These are phyloP conservation scores for Fraxinus cuspidata DNA, from an alignment of 257 asterid species.

Conservation along the genomic window DNA sequence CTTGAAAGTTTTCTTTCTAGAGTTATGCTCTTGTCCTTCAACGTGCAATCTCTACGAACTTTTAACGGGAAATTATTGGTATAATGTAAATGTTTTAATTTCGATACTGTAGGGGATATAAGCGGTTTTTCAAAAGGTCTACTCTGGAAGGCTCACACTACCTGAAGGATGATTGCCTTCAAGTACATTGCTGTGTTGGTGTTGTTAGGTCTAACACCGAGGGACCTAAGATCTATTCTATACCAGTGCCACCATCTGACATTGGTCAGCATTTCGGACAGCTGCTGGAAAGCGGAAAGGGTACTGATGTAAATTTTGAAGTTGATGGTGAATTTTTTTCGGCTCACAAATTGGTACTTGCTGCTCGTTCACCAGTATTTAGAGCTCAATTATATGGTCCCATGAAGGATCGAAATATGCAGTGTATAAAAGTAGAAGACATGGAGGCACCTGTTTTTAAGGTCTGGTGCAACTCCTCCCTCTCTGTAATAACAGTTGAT, in stretches of 20 bases:
- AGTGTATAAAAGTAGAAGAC: constrained; percentile 67
- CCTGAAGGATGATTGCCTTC: constrained; percentile 85
- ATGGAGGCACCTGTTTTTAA: constrained; percentile 84
- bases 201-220: constrained; percentile 83
- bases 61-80: background rate
- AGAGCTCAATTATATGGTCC: constrained; percentile 93
- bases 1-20: background rate
- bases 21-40: background rate
- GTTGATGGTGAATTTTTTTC: constrained; percentile 70
- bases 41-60: background rate
- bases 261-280: constrained; percentile 81
- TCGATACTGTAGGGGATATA: constrained; percentile 77
- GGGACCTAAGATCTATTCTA: constrained; percentile 78
- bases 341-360: constrained; percentile 91
- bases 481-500: background rate
- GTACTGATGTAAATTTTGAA: constrained; percentile 65
- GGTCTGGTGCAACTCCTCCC: constrained; percentile 40
- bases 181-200: constrained; percentile 88
- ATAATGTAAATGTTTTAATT: background rate
- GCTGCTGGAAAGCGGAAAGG: constrained; percentile 74
- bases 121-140: constrained; percentile 73
- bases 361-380: constrained; percentile 96
- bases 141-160: constrained; percentile 79
- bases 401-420: constrained; percentile 77
- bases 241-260: constrained; percentile 73